Evolutionary conservation across 2,329 filamentous ascomycete genomes (phyloP).

Genomic region (Colletotrichum lindemuthianum): DNA sequence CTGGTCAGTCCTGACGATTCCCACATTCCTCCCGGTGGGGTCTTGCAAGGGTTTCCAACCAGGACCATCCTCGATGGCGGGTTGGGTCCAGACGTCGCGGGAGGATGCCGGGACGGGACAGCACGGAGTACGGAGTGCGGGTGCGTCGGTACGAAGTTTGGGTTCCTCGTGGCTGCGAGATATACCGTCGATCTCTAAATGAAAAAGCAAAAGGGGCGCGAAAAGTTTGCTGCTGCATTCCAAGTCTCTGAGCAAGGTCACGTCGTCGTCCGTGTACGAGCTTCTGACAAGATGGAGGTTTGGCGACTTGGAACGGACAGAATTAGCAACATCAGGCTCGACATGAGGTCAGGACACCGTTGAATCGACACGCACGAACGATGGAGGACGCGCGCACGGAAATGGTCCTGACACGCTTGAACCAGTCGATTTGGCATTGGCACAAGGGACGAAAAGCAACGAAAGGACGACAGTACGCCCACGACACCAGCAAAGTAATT

Average conservation of each 20-base stretch:
- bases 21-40: slow-evolving; percentile 15
- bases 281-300: slow-evolving; percentile 20
- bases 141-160: slow-evolving; percentile 19
- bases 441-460: slow-evolving; percentile 24
- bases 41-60: slow-evolving; percentile 12
- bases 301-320: slow-evolving; percentile 26
- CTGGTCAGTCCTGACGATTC: slow-evolving; percentile 6
- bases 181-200: slow-evolving; percentile 10
- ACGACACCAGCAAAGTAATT: no score
- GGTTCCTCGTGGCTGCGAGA: slow-evolving; percentile 18
- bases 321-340: slow-evolving; percentile 23
- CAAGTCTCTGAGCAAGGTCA: slow-evolving; percentile 23
- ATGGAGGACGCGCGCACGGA: slow-evolving; percentile 8
- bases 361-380: slow-evolving; percentile 18
- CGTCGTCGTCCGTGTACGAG: background rate
- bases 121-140: slow-evolving; percentile 15
- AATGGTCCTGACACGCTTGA: slow-evolving; percentile 32
- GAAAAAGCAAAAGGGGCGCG: background rate
- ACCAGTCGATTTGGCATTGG: slow-evolving; percentile 1
- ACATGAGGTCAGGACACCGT: background rate
- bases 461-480: slow-evolving; percentile 4
- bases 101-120: slow-evolving; percentile 11
- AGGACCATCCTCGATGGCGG: slow-evolving; percentile 10
- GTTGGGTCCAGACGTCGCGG: slow-evolving; percentile 18
- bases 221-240: slow-evolving; percentile 19